Conservation (phyloP, 164 flowering plant species). For the Kingdonia uniflora region DNA sequence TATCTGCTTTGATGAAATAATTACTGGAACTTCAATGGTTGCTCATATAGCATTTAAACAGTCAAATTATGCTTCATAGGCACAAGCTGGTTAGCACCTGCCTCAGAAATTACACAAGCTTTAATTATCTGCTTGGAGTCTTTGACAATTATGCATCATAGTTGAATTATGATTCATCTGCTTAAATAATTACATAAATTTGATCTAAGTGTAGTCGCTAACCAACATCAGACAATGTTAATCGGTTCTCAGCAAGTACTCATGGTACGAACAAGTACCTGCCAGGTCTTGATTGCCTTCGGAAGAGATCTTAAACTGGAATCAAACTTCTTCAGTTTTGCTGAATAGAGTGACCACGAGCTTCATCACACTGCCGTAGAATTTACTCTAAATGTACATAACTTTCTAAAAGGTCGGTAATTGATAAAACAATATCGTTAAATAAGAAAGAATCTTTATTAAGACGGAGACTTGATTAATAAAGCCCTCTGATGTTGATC, state of each 20-base stretch:
- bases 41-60: no score
- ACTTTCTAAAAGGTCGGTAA: conserved; percentile 79
- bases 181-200: no score
- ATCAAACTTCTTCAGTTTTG: conserved; percentile 66
- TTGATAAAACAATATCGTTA: conserved; percentile 64
- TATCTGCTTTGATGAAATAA: no score
- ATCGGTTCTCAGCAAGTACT: conserved; percentile 55
- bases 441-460: conserved; percentile 76
- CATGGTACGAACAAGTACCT: conserved; percentile 85
- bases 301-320: conserved; percentile 76
- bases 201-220: no score
- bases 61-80: no score
- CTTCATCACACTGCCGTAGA: conserved; percentile 87
- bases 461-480: conserved; percentile 71
- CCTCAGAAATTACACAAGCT: no score
- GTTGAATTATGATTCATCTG: no score
- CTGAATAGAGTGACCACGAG: conserved; percentile 66
- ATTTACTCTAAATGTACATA: conserved; percentile 82
- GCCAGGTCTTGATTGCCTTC: conserved; percentile 82
- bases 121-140: no score
- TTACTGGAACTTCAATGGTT: no score
- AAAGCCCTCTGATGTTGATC: conserved; percentile 58
- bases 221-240: neutral
- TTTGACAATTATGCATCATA: no score
- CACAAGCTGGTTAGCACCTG: no score